Percentiles rank a stretch among this genome's conserved stretches.
phyloP scores from a whole-genome alignment of 164 flowering plant species.

The Liquidambar formosana region DNA sequence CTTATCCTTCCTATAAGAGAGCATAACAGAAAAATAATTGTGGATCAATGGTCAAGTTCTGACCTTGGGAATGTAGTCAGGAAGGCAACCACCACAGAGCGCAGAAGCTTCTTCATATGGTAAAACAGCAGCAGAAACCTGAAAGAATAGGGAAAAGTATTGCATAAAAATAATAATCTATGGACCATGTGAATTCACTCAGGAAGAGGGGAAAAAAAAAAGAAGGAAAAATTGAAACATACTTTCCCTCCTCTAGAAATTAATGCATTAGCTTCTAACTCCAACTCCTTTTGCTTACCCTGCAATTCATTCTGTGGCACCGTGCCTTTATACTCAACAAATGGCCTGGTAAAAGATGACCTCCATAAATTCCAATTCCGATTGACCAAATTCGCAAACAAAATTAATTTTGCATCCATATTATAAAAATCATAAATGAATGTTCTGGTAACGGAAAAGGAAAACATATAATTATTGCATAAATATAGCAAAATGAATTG shows the following conservation, averaged over 20 bases:
- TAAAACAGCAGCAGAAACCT: conserved; percentile 59
- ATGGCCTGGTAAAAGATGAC: conserved; percentile 53
- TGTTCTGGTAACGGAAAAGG: too few relatives aligned
- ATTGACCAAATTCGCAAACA: background rate
- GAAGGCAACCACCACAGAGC: conserved; percentile 79
- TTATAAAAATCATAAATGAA: too few relatives aligned
- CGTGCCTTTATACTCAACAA: conserved; percentile 82
- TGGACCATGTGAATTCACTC: background rate
- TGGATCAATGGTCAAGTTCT: conserved; percentile 6
- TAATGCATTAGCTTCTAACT: conserved; percentile 61
- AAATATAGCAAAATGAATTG: too few relatives aligned
- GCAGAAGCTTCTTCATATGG: conserved; percentile 65
- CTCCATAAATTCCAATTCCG: conserved; percentile 1
- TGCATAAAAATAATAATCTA: conserved; percentile 1
- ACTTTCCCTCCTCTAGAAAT: conserved; percentile 76
- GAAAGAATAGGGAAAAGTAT: conserved; percentile 6
- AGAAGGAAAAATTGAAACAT: conserved; percentile 11
- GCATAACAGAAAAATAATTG: background rate
- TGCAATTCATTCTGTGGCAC: conserved; percentile 60
- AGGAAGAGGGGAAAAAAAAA: too few relatives aligned
- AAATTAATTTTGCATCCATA: background rate
- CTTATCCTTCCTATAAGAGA: background rate
- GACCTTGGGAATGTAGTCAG: conserved; percentile 85
- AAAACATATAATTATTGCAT: too few relatives aligned
- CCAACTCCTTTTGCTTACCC: conserved; percentile 62